A percentile compares a stretch with the other conserved stretches of the same genome.
Evolutionary conservation across 371 early-diverging fungal genomes (phyloP).

Genomic region (Mucor piriformis): DNA sequence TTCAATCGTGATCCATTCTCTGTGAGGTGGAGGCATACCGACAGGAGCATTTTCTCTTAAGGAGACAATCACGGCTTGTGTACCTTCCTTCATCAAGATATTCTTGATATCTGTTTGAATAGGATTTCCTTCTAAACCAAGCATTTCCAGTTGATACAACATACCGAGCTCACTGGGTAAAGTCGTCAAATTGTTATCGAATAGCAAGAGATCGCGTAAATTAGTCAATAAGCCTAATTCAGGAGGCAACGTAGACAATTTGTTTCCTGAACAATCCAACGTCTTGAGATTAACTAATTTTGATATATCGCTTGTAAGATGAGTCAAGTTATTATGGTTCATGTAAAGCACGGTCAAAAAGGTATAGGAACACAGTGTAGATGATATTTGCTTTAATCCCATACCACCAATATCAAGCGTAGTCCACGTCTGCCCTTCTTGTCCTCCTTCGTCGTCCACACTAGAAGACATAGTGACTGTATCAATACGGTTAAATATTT

Average conservation of each 20-base stretch:
- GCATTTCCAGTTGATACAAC: conserved; percentile 86
- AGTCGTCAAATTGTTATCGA: conserved; percentile 89
- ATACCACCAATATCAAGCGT: conserved; percentile 91
- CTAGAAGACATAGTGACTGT: neutral
- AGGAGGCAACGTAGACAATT: conserved; percentile 83
- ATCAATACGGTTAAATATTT: conserved; percentile 29
- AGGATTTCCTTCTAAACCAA: conserved; percentile 98
- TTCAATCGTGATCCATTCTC: conserved; percentile 88
- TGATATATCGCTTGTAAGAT: conserved; percentile 77
- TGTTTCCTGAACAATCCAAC: conserved; percentile 90
- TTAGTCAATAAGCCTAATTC: conserved; percentile 88
- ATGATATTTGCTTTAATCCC: conserved; percentile 78
- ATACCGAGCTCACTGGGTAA: conserved; percentile 93
- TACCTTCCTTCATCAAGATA: conserved; percentile 85
- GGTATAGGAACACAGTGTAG: conserved; percentile 72
- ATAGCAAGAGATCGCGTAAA: conserved; percentile 86
- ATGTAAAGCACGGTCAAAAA: conserved; percentile 91
- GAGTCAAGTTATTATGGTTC: conserved; percentile 88
- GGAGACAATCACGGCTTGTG: conserved; percentile 82
- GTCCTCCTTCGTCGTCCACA: conserved; percentile 26
- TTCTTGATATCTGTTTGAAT: conserved; percentile 82
- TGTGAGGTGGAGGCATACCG: conserved; percentile 83
- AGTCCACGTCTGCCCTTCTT: conserved; percentile 66
- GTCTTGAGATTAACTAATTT: conserved; percentile 66
- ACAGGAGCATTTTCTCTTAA: conserved; percentile 90